phyloP scores from a whole-genome alignment of 768 basidiomycete genomes.

The Kwoniella shandongensis region DNA sequence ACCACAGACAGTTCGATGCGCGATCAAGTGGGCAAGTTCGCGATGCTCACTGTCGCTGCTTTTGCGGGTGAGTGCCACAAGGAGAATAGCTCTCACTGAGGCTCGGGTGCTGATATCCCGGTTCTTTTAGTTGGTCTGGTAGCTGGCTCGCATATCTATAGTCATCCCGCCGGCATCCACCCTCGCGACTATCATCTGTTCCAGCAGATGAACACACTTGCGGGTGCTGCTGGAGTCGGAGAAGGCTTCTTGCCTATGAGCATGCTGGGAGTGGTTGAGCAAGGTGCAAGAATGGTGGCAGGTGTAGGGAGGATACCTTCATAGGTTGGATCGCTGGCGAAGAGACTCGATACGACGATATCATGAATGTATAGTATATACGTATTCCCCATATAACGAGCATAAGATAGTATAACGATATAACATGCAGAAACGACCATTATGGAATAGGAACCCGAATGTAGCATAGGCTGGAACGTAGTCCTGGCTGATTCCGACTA shows the following conservation, averaged over 20 bases:
- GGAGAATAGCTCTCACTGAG: not conserved
- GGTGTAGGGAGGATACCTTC: slow-evolving; percentile 21
- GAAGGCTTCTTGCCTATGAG: slow-evolving; percentile 43
- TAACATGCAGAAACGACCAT: too few species aligned
- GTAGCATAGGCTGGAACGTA: too few species aligned
- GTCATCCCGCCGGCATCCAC: slow-evolving; percentile 25
- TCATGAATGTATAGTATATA: not conserved
- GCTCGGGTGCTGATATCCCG: slow-evolving; percentile 17
- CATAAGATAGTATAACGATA: too few species aligned
- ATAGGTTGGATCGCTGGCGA: not conserved
- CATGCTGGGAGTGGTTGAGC: slow-evolving; percentile 28
- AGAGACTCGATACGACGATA: not conserved
- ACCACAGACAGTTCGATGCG: slow-evolving; percentile 18
- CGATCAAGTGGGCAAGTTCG: slow-evolving; percentile 27
- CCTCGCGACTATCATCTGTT: slow-evolving; percentile 42
- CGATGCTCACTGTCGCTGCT: slow-evolving; percentile 28
- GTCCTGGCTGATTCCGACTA: too few species aligned
- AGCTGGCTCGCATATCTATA: slow-evolving; percentile 23
- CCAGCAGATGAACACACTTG: slow-evolving; percentile 41
- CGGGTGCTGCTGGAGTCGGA: slow-evolving; percentile 33
- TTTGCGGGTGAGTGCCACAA: slow-evolving; percentile 43
- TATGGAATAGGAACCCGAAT: too few species aligned
- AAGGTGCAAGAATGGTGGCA: slow-evolving; percentile 35
- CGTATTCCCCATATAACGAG: not conserved
- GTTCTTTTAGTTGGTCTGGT: slow-evolving; percentile 41